phyloP scores from a whole-genome alignment of 148 eudicot genomes.

The Spergularia bocconei region DNA sequence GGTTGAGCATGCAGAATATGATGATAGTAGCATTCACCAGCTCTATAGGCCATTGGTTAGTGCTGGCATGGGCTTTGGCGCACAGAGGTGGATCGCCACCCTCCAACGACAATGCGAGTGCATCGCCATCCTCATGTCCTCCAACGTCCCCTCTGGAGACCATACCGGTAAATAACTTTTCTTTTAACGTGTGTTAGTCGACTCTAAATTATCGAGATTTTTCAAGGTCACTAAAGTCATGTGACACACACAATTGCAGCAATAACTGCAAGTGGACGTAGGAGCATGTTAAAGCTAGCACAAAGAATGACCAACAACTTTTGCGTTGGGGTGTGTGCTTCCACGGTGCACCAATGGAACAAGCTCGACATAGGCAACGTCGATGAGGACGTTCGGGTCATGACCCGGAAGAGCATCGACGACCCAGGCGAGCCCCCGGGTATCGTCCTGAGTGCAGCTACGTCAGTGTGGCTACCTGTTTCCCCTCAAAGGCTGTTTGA shows the following conservation, averaged over 20 bases:
- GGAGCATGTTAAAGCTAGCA: conserved; percentile 85
- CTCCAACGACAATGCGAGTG: conserved; percentile 96
- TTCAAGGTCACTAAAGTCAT: not conserved
- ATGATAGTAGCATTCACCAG: conserved; percentile 70
- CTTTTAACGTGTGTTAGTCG: not conserved
- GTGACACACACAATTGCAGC: conserved; percentile 31
- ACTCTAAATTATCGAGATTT: not conserved
- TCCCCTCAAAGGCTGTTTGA: conserved; percentile 77
- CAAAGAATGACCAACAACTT: conserved; percentile 91
- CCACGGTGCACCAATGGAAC: conserved; percentile 90
- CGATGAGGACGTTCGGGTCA: conserved; percentile 77
- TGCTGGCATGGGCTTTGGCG: conserved; percentile 92
- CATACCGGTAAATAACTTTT: conserved; percentile 46
- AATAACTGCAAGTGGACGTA: conserved; percentile 65
- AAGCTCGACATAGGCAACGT: conserved; percentile 67
- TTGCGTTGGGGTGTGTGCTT: conserved; percentile 84
- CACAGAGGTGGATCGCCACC: conserved; percentile 86
- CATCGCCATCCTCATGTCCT: conserved; percentile 86
- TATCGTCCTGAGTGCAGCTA: conserved; percentile 81
- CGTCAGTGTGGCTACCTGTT: conserved; percentile 91
- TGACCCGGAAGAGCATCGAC: conserved; percentile 86
- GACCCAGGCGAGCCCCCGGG: conserved; percentile 96
- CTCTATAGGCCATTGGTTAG: conserved; percentile 73
- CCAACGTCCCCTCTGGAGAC: conserved; percentile 57
- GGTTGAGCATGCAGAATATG: conserved; percentile 91